Evolutionary conservation across 345 rosid species (phyloP), one percentile per base, ranked within the genome.

Genomic region (Citrus maxima): DNA sequence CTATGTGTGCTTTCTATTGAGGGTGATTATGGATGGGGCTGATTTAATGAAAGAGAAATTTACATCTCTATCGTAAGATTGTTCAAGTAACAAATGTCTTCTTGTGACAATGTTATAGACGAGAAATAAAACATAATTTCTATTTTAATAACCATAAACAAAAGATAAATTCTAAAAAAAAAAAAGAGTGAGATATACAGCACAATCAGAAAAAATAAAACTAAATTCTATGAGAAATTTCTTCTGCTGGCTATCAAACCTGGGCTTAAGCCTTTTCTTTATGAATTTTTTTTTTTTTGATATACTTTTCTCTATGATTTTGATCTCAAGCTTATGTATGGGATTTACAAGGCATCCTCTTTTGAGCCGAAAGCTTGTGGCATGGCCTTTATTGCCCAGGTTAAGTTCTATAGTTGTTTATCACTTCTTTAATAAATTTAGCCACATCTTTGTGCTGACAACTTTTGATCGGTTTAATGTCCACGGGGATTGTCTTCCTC

Each of bases 331-430:
- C n/a, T n/a, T n/a, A n/a, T n/a, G n/a, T n/a, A n/a, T n/a, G n/a
- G n/a, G n/a, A n/a, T n/a, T 51, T 97, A 89, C 76, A 85, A 86
- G 85, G 93, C 98, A 32, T 85, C 92, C 60, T 90, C 99, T 77
- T 74, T 84, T 56, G 98, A 93, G 86, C 94, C 93, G 46, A 86
- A 84, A 80, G 98, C 98, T 70, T 94, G 93, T 86, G 89, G 87
- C 24, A 95, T 98, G 76, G 84, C 93, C 63, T 94, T 93, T 75
- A 97, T 97, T 25, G 90, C 81, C 81, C 99, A 94, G 97, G 97
- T 94, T 40, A 64, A 66, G 22, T 77, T 76, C 80, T 22, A 66
- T 9, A 64, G 22, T 67, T 21, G 22, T 64, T 35, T 60, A n/a
- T 59, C 55, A 8, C 38, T 35, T 70, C 68, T 73, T 67, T 66